Evolutionary conservation across 805 yeast species (phyloP), one percentile per base, ranked within the genome.

Genomic region (Clavispora asparagi): DNA sequence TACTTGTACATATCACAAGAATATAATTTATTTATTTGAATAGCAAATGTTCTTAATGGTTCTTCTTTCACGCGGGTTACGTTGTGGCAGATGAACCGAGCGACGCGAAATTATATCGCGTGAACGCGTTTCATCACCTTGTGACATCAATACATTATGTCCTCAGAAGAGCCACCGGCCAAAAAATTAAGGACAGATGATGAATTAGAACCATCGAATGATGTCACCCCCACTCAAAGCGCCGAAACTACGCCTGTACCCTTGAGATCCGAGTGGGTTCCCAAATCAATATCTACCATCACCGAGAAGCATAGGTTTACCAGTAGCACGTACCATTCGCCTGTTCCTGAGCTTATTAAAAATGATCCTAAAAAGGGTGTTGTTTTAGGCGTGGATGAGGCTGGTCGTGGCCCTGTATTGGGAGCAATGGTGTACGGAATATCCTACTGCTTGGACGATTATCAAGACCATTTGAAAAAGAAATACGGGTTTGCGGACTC

Each of bases 391-490:
- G 96, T 94, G 1, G 99, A 94, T 64, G 99, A 94, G 62, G 99
- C 99, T 0, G 99, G 99, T 1, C 76, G 99, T 54, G 99, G 99
- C 0, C 99, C 99, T 0, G 97, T 95, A 0, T 58, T 95, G 36
- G 99, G 99, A 0, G 95, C 98, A 0, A 94, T 94, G 99, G 99
- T 94, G 1, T 94, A 94, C 60, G 96, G 96, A 3, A 72, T 89
- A 7, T 82, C 94, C 3, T 94, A 89, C 60, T 83, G 95, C 51
- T 65, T 82, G 11, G 73, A 76, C 41, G 63, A 68, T 0, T 86
- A 79, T 46, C 76, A 72, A 28, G 59, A 65, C 1, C 60, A 74
- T 16, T 73, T 85, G 42, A 75, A 77, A 25, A 60, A 54, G 37
- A 67, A 75, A 29, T 84, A 79, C 53, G 97, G 90, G 13, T 94